Evolutionary conservation across 2,329 filamentous ascomycete genomes (phyloP).

Genomic region (Trichoderma breve): DNA sequence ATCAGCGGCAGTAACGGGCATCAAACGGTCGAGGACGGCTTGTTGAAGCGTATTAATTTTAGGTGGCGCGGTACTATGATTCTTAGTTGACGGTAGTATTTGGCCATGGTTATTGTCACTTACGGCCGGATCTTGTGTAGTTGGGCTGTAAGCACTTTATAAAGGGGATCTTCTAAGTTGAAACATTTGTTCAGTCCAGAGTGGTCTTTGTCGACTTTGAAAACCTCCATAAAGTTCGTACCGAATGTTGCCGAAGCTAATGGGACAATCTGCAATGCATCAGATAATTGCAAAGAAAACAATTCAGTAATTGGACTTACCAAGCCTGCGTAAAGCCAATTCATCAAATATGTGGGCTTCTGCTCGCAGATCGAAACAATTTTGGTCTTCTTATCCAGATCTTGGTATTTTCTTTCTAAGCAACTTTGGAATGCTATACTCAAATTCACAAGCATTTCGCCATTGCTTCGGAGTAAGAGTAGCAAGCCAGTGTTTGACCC

Average conservation of each 20-base stretch:
- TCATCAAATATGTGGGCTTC: constrained; percentile 22
- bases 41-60: background rate
- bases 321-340: constrained; percentile 19
- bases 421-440: background rate
- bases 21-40: background rate
- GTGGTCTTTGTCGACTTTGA: constrained; percentile 22
- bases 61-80: background rate
- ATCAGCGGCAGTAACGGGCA: background rate
- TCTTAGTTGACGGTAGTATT: background rate
- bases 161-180: constrained; percentile 14
- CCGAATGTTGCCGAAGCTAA: background rate
- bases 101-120: background rate
- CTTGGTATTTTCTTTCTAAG: background rate
- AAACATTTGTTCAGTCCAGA: constrained; percentile 25
- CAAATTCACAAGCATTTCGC: constrained; percentile 7
- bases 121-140: background rate
- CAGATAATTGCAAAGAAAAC: too few relatives aligned
- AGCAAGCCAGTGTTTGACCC: constrained; percentile 22
- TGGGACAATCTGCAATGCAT: background rate
- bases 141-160: background rate
- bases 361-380: constrained; percentile 24
- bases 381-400: background rate
- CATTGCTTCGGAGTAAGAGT: constrained; percentile 13
- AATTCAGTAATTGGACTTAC: constrained; percentile 12
- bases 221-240: background rate